phyloP scores from a whole-genome alignment of 441 rosid genomes.

The Oxalis stricta region DNA sequence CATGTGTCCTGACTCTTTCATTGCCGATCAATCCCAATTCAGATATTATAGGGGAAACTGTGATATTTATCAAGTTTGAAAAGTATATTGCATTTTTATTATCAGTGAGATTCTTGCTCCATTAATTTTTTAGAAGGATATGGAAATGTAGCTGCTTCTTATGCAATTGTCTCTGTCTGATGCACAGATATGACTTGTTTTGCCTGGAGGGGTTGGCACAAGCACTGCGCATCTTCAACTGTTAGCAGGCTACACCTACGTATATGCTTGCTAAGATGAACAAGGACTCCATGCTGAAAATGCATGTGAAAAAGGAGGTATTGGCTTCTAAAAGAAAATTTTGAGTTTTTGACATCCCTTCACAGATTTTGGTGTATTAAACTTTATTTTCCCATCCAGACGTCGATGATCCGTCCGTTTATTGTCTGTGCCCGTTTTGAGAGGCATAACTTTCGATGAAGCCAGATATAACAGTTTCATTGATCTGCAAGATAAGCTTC shows the following conservation, averaged over 20 bases:
- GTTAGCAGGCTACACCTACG: conserved; percentile 45
- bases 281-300: conserved; percentile 44
- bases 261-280: conserved; percentile 32
- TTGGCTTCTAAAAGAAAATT: not conserved
- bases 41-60: too few relatives aligned
- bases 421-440: conserved; percentile 79
- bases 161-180: not conserved
- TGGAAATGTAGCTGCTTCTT: not conserved
- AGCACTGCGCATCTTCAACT: conserved; percentile 72
- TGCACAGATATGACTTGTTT: conserved; percentile 75
- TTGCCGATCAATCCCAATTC: too few relatives aligned
- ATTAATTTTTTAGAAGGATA: not conserved
- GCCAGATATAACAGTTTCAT: conserved; percentile 89
- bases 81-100: too few relatives aligned
- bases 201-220: conserved; percentile 95
- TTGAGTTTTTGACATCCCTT: conserved; percentile 1
- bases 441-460: conserved; percentile 73
- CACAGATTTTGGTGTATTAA: not conserved
- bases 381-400: conserved; percentile 26
- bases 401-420: conserved; percentile 54
- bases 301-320: conserved; percentile 75
- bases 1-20: too few relatives aligned
- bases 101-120: not conserved
- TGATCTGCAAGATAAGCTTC: conserved; percentile 95
- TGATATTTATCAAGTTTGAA: too few relatives aligned